Evolutionary conservation across 148 eudicot species (phyloP).

Genomic region (Camellia japonica): DNA sequence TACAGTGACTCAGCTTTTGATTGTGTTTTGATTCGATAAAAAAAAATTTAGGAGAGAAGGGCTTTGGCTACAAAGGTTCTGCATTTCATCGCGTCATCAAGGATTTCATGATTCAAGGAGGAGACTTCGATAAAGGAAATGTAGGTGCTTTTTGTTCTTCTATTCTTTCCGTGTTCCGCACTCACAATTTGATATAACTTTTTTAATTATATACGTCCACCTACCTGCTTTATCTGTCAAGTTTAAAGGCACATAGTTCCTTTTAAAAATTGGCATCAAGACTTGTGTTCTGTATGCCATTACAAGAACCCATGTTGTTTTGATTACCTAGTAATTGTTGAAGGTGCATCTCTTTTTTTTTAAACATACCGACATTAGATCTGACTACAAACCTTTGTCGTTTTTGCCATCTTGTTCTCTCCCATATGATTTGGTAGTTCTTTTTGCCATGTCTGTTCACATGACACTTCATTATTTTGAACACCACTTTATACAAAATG

Average conservation of each 20-base stretch:
- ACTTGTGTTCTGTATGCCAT: not conserved
- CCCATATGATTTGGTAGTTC: not conserved
- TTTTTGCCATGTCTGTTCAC: not conserved
- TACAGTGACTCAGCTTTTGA: not conserved
- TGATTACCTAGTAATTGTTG: not conserved
- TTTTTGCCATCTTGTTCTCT: not conserved
- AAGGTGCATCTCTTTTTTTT: not conserved
- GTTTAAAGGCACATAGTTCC: not conserved
- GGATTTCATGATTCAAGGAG: slow-evolving; percentile 99
- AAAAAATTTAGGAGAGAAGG: slow-evolving; percentile 70
- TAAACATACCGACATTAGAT: not conserved
- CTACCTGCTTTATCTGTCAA: not conserved
- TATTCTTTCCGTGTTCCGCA: not conserved
- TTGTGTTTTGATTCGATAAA: slow-evolving; percentile 12
- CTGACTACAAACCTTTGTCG: not conserved
- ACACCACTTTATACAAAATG: not conserved
- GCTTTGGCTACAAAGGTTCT: slow-evolving; percentile 90
- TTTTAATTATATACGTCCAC: not conserved
- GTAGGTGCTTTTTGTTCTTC: slow-evolving; percentile 38
- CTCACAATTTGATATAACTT: not conserved
- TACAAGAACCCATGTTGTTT: not conserved
- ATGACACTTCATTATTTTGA: not conserved
- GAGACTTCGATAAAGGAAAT: slow-evolving; percentile 96
- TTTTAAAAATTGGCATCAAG: not conserved
- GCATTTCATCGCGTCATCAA: slow-evolving; percentile 92